phyloP scores from a whole-genome alignment of 2,329 filamentous ascomycete species.

The Curvularia verruculosa region DNA sequence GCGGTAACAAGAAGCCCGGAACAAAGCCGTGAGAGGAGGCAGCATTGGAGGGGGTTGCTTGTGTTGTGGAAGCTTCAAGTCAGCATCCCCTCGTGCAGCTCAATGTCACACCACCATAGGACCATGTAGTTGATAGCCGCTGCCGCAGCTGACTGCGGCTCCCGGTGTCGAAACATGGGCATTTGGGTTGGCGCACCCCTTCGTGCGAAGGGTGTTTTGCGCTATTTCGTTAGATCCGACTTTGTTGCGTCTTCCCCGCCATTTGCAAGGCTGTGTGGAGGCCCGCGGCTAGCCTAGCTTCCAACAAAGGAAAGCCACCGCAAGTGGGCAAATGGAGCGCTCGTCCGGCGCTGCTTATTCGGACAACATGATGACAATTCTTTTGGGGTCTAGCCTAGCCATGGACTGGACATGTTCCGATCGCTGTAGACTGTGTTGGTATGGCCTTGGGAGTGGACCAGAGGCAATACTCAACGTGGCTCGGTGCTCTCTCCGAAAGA shows the following conservation, averaged over 20 bases:
- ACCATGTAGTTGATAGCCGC: conserved; percentile 4
- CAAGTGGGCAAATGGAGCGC: conserved; percentile 37
- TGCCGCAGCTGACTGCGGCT: conserved; percentile 15
- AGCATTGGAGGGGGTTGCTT: not conserved
- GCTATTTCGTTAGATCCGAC: conserved; percentile 21
- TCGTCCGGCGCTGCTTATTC: conserved; percentile 32
- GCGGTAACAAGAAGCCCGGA: not conserved
- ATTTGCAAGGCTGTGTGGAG: conserved; percentile 19
- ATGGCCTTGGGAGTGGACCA: conserved; percentile 10
- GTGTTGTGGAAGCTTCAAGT: not conserved
- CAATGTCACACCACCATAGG: conserved; percentile 21
- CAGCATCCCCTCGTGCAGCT: not conserved
- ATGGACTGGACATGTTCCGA: not conserved
- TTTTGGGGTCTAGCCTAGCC: conserved; percentile 2
- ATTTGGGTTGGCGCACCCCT: conserved; percentile 25
- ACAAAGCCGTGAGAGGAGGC: not conserved
- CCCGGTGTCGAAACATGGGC: conserved; percentile 2
- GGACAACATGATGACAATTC: conserved; percentile 21
- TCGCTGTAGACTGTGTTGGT: conserved; percentile 2
- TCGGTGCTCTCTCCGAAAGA: conserved; percentile 46
- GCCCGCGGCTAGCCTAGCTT: conserved; percentile 17
- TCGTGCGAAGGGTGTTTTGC: conserved; percentile 32
- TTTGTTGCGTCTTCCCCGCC: conserved; percentile 25
- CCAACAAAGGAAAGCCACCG: conserved; percentile 4
- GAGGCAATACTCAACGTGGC: conserved; percentile 2